Percentiles rank a stretch among this genome's conserved stretches.
Conservation (phyloP, 2,329 filamentous ascomycete genomes). For the Aphanocladium album region DNA sequence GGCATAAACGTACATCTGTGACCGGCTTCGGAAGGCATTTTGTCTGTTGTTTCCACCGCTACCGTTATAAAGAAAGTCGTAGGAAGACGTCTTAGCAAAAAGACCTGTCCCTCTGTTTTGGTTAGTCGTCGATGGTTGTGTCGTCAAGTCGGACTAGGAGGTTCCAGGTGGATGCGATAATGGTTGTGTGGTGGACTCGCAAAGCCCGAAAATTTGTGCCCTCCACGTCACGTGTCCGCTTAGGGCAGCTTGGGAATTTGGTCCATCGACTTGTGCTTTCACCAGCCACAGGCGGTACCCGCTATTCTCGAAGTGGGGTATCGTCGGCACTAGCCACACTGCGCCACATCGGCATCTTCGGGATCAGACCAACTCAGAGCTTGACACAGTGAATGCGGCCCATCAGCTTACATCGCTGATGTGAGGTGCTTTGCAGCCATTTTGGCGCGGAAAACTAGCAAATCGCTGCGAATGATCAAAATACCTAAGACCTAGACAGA, state of each 20-base stretch:
- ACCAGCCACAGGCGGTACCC: conserved; percentile 3
- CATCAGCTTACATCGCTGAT: conserved; percentile 11
- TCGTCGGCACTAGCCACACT: conserved; percentile 4
- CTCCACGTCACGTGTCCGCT: conserved; percentile 11
- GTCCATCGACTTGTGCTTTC: not conserved
- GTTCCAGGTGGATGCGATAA: conserved; percentile 17
- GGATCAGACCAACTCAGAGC: not conserved
- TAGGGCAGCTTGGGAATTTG: conserved; percentile 8
- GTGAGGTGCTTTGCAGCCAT: not conserved
- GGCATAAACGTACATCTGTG: conserved; percentile 72
- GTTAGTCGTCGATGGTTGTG: conserved; percentile 13
- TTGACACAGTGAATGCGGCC: not conserved
- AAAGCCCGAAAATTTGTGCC: conserved; percentile 13
- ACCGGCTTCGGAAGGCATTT: conserved; percentile 83
- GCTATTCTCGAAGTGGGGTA: not conserved
- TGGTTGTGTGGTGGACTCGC: conserved; percentile 16
- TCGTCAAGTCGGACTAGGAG: conserved; percentile 15
- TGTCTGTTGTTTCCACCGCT: conserved; percentile 50
- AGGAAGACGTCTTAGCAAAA: conserved; percentile 40
- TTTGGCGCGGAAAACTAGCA: not conserved
- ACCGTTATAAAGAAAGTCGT: conserved; percentile 33
- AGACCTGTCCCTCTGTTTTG: conserved; percentile 33
- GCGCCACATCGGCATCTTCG: conserved; percentile 12
- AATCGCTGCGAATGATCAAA: not conserved
- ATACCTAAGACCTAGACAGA: not conserved